Percentiles rank a stretch among this genome's conserved stretches.
Conservation (phyloP, 139 green algal species). For the Microglena sp. region DNA sequence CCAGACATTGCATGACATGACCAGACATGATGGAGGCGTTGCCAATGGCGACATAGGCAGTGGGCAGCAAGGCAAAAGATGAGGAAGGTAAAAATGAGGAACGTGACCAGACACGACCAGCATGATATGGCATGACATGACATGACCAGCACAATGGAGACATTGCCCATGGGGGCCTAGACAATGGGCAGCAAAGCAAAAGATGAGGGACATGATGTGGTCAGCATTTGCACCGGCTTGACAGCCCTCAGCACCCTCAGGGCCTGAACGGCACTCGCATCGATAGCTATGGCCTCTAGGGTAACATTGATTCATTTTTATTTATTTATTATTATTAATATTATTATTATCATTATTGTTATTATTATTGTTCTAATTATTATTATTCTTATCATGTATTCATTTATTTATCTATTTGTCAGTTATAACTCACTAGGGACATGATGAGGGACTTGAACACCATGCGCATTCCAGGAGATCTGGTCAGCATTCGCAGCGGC, state of each 20-base stretch:
- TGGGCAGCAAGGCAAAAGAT: conserved; percentile 45
- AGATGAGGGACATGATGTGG: conserved; percentile 55
- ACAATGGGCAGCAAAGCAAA: conserved; percentile 49
- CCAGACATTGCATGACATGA: conserved; percentile 74
- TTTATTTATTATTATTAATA: no score
- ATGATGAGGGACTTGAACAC: conserved; percentile 65
- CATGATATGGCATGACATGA: conserved; percentile 77
- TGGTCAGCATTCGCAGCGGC: conserved; percentile 60
- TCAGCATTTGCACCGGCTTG: conserved; percentile 62
- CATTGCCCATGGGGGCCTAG: conserved; percentile 43
- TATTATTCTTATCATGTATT: no score
- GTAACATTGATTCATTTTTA: no score
- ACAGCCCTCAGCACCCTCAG: conserved; percentile 58
- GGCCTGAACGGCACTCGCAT: no score
- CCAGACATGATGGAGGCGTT: conserved; percentile 65
- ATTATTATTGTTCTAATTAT: no score
- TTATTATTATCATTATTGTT: no score
- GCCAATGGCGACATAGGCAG: conserved; percentile 53
- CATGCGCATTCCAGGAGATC: conserved; percentile 60
- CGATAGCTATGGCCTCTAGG: no score
- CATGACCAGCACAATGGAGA: conserved; percentile 56
- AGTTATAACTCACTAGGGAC: no score
- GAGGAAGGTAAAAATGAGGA: no score
- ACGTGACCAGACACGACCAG: no score
- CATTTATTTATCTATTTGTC: no score